Evolutionary conservation across 2,329 filamentous ascomycete genomes (phyloP), one percentile per base, ranked within the genome.

Genomic region (Trichothecium roseum): DNA sequence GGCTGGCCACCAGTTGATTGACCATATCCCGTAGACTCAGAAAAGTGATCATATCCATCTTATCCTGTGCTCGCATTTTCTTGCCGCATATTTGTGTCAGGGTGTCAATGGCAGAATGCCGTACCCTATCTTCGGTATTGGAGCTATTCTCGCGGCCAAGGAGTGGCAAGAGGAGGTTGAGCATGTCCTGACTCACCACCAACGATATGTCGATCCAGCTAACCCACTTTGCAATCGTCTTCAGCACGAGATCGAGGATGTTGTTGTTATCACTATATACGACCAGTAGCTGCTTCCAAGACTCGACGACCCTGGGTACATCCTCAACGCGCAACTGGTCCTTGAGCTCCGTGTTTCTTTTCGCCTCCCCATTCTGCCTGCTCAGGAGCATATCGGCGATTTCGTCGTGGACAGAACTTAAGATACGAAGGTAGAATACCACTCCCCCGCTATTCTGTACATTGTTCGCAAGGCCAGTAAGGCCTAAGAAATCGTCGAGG

Each of bases 161-260:
- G 44, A 96, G 75, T 45, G 91, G 83, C 50, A 95, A 81, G 40
- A 98, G 70, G 33, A 87, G 72, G 52, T 74, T 78, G 50, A 96
- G 76, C 72, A 94, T 91, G 36, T 81, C 75, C 53, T 88, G 77
- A 57, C 93, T 94, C 49, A 98, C 85, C 30, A 98, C 79, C 38
- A 98, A 68, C 34, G 83, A 84, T 49, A 98, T 96, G 53, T 96
- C 91, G 51, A 93, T 94, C 91, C 91, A 98, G 70, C 87, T 93
- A 41, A 94, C 87, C 89, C 91, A 98, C 56, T 89, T 91, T 27
- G 86, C 87, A 45, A 98, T 78, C n/a, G 87, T 82, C 59, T 82
- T 86, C 36, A 98, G 69, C 48, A 84, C 88, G 70, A 93, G 79
- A 56, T 95, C 87, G 30, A 94, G 72, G 39, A 96, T 72, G 29